phyloP scores from a whole-genome alignment of 2,329 filamentous ascomycete species.

The Penicillium sp. region DNA sequence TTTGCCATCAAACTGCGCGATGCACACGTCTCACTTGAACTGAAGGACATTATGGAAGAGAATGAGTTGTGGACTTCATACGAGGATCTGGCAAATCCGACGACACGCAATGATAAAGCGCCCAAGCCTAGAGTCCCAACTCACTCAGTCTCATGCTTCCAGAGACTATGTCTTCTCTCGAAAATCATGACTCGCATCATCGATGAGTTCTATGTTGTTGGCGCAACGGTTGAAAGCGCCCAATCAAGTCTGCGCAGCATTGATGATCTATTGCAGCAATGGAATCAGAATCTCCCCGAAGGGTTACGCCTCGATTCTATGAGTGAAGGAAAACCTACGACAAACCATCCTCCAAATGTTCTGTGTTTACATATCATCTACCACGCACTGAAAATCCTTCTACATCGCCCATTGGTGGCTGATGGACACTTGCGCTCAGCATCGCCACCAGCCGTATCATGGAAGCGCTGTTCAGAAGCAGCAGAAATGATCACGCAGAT shows the following conservation, averaged over 20 bases:
- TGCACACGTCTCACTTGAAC: slow-evolving; percentile 33
- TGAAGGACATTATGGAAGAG: slow-evolving; percentile 37
- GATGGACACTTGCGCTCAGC: slow-evolving; percentile 33
- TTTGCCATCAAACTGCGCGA: slow-evolving; percentile 38
- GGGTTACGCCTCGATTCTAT: slow-evolving; percentile 25
- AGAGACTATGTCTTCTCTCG: slow-evolving; percentile 40
- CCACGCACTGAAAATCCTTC: slow-evolving; percentile 49
- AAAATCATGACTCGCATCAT: slow-evolving; percentile 45
- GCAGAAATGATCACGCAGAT: slow-evolving; percentile 44
- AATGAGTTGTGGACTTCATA: slow-evolving; percentile 33
- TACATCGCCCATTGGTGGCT: slow-evolving; percentile 51
- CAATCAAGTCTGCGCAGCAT: slow-evolving; percentile 20
- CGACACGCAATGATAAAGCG: background rate
- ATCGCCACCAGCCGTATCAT: slow-evolving; percentile 25
- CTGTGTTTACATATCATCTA: slow-evolving; percentile 42
- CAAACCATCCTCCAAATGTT: slow-evolving; percentile 31
- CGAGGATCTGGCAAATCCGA: slow-evolving; percentile 7
- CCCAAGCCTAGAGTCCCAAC: background rate
- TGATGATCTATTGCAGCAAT: slow-evolving; percentile 29
- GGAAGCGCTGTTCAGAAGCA: slow-evolving; percentile 40
- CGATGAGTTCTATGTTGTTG: slow-evolving; percentile 38
- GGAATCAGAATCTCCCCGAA: slow-evolving; percentile 36
- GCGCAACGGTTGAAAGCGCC: slow-evolving; percentile 31
- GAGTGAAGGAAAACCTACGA: slow-evolving; percentile 12
- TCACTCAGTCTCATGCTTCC: slow-evolving; percentile 43